These are phyloP conservation scores for Xylaria arbuscula DNA, from an alignment of 2,329 filamentous ascomycete species.

Conservation along the genomic window DNA sequence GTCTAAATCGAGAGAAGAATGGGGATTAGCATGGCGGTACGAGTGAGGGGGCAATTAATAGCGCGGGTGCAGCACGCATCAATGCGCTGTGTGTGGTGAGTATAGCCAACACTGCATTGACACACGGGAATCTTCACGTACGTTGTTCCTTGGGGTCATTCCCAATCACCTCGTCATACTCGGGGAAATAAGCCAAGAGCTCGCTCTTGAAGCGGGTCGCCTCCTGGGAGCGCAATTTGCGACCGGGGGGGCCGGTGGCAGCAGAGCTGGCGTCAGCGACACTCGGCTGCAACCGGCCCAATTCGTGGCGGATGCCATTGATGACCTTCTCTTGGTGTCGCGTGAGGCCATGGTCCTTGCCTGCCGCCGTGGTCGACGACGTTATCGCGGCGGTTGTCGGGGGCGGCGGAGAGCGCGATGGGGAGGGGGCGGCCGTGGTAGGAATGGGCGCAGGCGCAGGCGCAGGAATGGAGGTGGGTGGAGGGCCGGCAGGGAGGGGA, in stretches of 20 bases:
- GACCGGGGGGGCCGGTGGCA: constrained; percentile 71
- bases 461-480: constrained; percentile 36
- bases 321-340: constrained; percentile 68
- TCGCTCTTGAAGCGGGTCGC: constrained; percentile 90
- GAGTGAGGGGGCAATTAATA: not conserved
- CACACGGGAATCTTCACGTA: constrained; percentile 57
- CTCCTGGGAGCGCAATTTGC: constrained; percentile 86
- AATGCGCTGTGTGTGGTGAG: constrained; percentile 18
- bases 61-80: constrained; percentile 6
- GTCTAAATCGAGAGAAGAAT: constrained; percentile 62
- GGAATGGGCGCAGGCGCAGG: constrained; percentile 32
- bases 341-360: constrained; percentile 51
- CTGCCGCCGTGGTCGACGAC: constrained; percentile 38
- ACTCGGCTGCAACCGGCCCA: constrained; percentile 65
- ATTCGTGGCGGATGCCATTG: constrained; percentile 71
- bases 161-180: constrained; percentile 94
- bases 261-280: constrained; percentile 53
- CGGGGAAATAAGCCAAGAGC: constrained; percentile 87
- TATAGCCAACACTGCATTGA: constrained; percentile 16
- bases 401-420: constrained; percentile 39
- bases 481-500: constrained; percentile 38
- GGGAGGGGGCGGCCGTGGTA: constrained; percentile 31
- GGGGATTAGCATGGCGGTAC: constrained; percentile 32
- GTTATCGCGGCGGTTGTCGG: constrained; percentile 29
- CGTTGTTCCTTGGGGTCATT: constrained; percentile 83